phyloP scores from a whole-genome alignment of 2,329 filamentous ascomycete species.

The Venturia oleaginea region DNA sequence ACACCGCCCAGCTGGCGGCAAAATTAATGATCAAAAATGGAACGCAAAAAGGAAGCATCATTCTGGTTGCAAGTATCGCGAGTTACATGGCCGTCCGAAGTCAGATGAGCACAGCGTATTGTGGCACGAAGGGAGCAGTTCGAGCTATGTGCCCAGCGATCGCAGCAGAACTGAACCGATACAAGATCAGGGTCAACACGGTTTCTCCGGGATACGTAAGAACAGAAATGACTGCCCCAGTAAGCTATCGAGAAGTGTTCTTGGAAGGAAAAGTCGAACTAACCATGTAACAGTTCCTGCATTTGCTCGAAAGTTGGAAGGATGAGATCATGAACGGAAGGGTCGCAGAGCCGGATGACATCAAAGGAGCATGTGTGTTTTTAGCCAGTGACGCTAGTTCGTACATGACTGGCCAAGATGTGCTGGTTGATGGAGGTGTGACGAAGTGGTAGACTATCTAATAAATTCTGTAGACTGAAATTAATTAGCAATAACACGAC shows the following conservation, averaged over 20 bases:
- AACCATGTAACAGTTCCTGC: conserved; percentile 42
- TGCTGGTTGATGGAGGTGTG: conserved; percentile 68
- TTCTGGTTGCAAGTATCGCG: conserved; percentile 46
- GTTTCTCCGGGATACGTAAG: conserved; percentile 96
- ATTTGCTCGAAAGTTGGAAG: conserved; percentile 83
- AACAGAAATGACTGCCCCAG: conserved; percentile 65
- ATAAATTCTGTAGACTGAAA: neutral
- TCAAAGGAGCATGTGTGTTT: conserved; percentile 89
- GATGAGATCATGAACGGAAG: conserved; percentile 85
- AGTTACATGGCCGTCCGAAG: conserved; percentile 42
- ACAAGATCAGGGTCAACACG: conserved; percentile 83
- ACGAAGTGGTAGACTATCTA: neutral
- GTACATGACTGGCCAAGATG: conserved; percentile 53
- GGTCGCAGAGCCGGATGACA: conserved; percentile 84
- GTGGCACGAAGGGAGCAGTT: conserved; percentile 40
- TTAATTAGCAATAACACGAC: neutral
- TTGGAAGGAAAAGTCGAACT: neutral
- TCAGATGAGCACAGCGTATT: conserved; percentile 40
- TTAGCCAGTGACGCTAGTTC: conserved; percentile 63
- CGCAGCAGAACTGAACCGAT: conserved; percentile 31
- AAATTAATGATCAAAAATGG: conserved; percentile 43
- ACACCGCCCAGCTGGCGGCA: conserved; percentile 40
- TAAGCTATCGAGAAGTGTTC: neutral
- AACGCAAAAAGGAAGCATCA: conserved; percentile 43
- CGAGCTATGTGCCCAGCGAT: conserved; percentile 38